Conservation (phyloP, 2,329 filamentous ascomycete species). For the Thielaviopsis musarum region DNA sequence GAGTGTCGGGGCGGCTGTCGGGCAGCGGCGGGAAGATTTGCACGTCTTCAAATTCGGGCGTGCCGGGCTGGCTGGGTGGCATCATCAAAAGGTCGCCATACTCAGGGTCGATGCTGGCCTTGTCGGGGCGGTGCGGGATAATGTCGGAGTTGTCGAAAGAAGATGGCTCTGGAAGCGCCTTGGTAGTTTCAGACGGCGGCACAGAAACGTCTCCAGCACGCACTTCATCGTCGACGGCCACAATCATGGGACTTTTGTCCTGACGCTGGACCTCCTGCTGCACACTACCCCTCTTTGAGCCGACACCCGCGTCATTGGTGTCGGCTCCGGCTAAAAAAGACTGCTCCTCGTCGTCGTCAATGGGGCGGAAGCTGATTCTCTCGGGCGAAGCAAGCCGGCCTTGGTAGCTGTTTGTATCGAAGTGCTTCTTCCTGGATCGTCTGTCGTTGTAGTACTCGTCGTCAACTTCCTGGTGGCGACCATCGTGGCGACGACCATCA, state of each 20-base stretch:
- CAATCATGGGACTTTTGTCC: not conserved
- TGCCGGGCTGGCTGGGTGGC: constrained; percentile 40
- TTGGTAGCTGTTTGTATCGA: not conserved
- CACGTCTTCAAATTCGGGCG: constrained; percentile 23
- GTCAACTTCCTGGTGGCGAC: not conserved
- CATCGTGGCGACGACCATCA: too few species aligned
- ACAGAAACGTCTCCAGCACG: not conserved
- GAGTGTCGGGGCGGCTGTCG: constrained; percentile 42
- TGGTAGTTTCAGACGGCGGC: not conserved
- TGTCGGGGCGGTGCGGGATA: constrained; percentile 39
- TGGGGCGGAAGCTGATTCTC: not conserved
- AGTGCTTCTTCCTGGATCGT: not conserved
- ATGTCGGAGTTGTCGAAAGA: not conserved
- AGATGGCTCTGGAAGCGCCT: constrained; percentile 19
- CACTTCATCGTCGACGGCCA: not conserved
- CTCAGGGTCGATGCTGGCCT: constrained; percentile 48
- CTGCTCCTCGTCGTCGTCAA: constrained; percentile 22
- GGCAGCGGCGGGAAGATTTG: constrained; percentile 35
- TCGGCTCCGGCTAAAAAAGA: constrained; percentile 60
- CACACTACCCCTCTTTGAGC: constrained; percentile 25
- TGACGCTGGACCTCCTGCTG: not conserved
- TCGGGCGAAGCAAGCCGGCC: not conserved
- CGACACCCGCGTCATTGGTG: constrained; percentile 54
- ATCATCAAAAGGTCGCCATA: constrained; percentile 48
- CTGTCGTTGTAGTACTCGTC: not conserved